phyloP scores from a whole-genome alignment of 73 alveolate genomes.

The Tetrahymena thermophila region DNA sequence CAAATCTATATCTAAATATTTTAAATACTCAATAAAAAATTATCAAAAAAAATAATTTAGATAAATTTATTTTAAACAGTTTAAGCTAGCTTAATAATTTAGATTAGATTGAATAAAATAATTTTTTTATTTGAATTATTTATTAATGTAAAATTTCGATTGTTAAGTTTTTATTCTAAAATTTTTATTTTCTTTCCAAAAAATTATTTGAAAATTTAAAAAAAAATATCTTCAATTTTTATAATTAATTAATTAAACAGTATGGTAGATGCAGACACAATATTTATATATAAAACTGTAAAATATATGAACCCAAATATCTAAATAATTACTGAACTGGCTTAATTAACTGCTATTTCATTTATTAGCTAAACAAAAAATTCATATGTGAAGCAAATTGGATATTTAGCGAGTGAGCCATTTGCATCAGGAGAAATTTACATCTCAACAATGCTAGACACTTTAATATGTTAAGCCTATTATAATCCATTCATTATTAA shows the following conservation, averaged over 20 bases:
- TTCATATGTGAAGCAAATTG: conserved; percentile 60
- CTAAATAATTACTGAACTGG: conserved; percentile 82
- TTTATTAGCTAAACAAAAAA: conserved; percentile 68
- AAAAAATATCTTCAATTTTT: background rate
- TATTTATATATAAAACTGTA: conserved; percentile 89
- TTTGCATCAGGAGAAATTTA: conserved; percentile 95
- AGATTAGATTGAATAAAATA: too few relatives aligned
- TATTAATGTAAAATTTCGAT: too few relatives aligned
- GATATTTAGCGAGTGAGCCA: conserved; percentile 81
- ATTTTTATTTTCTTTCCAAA: too few relatives aligned
- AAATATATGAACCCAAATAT: conserved; percentile 63
- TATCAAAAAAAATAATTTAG: too few relatives aligned
- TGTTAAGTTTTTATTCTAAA: too few relatives aligned
- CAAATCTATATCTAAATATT: too few relatives aligned
- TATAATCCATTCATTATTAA: conserved; percentile 90
- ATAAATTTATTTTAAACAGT: too few relatives aligned
- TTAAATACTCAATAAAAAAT: too few relatives aligned
- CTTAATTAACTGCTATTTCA: conserved; percentile 72
- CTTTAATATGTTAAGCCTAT: conserved; percentile 90
- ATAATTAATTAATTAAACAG: background rate
- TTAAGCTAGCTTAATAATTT: too few relatives aligned
- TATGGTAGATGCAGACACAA: conserved; percentile 94
- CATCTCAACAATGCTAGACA: conserved; percentile 84
- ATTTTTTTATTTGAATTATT: too few relatives aligned
- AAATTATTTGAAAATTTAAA: background rate